Base-by-base conservation (phyloP, 2,329 filamentous ascomycete species). In the Pseudogymnoascus sp. region DNA sequence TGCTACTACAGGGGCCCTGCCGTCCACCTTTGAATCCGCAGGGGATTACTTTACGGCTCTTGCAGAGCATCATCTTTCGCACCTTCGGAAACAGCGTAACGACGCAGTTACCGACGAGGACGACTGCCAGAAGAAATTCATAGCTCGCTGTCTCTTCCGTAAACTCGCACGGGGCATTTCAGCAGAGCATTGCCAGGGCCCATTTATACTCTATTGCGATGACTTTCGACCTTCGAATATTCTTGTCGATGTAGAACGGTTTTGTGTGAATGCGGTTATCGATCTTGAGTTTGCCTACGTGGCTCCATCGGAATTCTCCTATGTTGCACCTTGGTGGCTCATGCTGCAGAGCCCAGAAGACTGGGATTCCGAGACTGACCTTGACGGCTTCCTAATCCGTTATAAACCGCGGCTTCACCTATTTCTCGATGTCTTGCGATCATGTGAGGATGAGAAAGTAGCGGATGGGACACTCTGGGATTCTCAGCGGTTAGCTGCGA, bases 11-110 rank as follows among this genome's bases (percentile, higher is more conserved):
- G 57, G 57, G 11, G 28, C 70, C 14, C 67, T 74, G n/a, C 70
- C 71, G 51, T 67, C 67, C 13, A 63, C 63, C 23, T 79, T 74
- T 64, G 14, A 61, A 2, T 70, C 69, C 13, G 70, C 75, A 1
- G 73, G 75, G n/a, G 73, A 74, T 4, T 80, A 77, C 71, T 78
- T 76, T 39, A 51, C 63, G 14, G 72, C 71, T 0, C 68, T 80
- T 8, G 76, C 78, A 2, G 74, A 79, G 3, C 73, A 78, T 66
- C 75, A 82, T 45, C 68, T 81, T 6, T 70, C 70, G 19, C 76
- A 80, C 45, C 66, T 79, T 4, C 60, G 61, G n/a, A 72, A 72
- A 16, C 78, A 80, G 64, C 72, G 71, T 7, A 79, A 79, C 63
- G 71, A 78, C 65, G 72, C 73, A 25, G 69, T 77, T 5, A 72